A percentile compares a stretch with the other conserved stretches of the same genome.
Conservation (phyloP, 1,284 basidiomycete genomes). For the Xerocomus cyaneibrunnescens region DNA sequence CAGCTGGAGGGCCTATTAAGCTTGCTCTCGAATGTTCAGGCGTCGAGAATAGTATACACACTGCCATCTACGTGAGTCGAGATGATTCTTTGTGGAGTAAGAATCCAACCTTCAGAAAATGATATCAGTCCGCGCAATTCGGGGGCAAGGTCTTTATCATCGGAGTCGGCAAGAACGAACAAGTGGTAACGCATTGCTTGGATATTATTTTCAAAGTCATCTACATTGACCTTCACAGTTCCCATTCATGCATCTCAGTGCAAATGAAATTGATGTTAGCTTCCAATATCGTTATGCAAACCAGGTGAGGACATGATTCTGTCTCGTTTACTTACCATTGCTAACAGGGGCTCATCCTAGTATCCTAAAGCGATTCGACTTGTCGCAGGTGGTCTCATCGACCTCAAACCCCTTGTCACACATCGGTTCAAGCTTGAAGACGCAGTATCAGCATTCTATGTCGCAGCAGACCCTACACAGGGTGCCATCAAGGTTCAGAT, state of each 20-base stretch:
- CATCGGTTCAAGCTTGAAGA: conserved; percentile 77
- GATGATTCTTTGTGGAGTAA: background rate
- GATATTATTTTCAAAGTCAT: background rate
- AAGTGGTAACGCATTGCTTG: conserved; percentile 37
- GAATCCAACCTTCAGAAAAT: conserved; percentile 3
- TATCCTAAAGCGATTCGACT: conserved; percentile 84
- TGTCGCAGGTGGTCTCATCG: conserved; percentile 68
- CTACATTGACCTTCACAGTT: conserved; percentile 40
- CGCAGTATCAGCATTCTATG: conserved; percentile 77
- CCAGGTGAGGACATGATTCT: conserved; percentile 39
- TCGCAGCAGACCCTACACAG: conserved; percentile 65
- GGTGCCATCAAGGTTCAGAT: conserved; percentile 70
- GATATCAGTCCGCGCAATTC: conserved; percentile 50
- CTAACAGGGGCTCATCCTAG: conserved; percentile 29
- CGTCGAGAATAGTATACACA: conserved; percentile 69
- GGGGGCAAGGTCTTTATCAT: conserved; percentile 66
- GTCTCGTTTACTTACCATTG: background rate
- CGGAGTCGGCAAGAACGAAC: conserved; percentile 62
- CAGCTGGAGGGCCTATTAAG: conserved; percentile 46
- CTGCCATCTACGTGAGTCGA: conserved; percentile 58
- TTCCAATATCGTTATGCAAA: conserved; percentile 68
- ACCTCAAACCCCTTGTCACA: conserved; percentile 82
- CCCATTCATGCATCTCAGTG: conserved; percentile 67
- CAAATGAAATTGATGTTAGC: conserved; percentile 62
- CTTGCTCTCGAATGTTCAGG: conserved; percentile 76